Base-by-base conservation (phyloP, 305 asterid species). In the Nicotiana rustica region DNA sequence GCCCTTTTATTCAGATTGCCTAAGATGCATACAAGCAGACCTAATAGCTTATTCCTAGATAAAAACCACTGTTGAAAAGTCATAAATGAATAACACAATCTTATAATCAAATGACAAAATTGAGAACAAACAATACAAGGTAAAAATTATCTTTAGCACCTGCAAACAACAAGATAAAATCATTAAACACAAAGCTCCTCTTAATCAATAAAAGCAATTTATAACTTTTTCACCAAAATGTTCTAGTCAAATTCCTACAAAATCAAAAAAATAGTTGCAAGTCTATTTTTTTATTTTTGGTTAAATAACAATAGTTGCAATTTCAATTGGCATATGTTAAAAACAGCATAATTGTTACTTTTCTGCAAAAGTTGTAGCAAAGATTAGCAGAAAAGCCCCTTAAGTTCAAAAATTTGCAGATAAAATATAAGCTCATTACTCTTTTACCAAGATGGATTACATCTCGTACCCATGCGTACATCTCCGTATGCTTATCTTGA, bases 141-240 rank as follows among this genome's bases (percentile, higher is more conserved):
- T 3, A 33, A 33, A 35, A 10, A 5, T 47, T 13, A 8, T 19
- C 29, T 25, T 35, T 25, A 19, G 25, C 64, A 14, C 79, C 79
- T 73, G 44, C 64, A 49, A 75, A 75, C 61, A 49, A 49, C 79
- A 75, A 52, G 44, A 75, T 52, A 7, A 75, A 14, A 14, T 49
- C 79, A 75, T 25, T 52, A 25, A 25, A 56, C 21, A 71, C 78
- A 71, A 18, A 71, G 78, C 19, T 71, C 78, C 78, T 71, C 61
- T 71, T 47, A 21, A 47, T 71, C 78, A 44, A 13, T 12, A 19
- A 71, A 71, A 71, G 21, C 78, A 71, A 71, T 47, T 71, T 47
- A 44, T 41, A 44, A 44, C 78, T 21, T 19, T 55, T 38, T 38
- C 78, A 71, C 78, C 78, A 21, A 71, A 52, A 71, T 44, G 61